Conservation (phyloP, 2,329 filamentous ascomycete species). For the Neonectria coccinea region DNA sequence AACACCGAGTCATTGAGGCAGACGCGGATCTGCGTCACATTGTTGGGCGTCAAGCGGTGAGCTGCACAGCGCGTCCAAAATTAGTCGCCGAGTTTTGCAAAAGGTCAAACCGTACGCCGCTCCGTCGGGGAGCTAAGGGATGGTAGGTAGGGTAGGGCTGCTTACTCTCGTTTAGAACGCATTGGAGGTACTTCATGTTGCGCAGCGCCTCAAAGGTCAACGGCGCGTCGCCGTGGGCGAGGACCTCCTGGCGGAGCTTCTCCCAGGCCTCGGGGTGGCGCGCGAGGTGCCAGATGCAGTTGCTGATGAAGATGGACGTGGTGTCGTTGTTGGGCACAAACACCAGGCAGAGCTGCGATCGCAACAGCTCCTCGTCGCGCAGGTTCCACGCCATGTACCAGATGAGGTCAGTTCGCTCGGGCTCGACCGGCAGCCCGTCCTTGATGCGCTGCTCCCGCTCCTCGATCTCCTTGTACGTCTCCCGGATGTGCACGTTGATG, state of each 20-base stretch:
- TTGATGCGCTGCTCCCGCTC: slow-evolving; percentile 31
- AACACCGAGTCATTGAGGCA: slow-evolving; percentile 57
- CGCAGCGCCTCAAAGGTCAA: slow-evolving; percentile 35
- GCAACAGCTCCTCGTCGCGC: slow-evolving; percentile 20
- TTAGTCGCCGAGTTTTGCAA: neutral
- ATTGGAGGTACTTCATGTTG: slow-evolving; percentile 34
- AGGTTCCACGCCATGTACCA: slow-evolving; percentile 35
- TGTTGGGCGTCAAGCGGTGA: slow-evolving; percentile 33
- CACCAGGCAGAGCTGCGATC: slow-evolving; percentile 33
- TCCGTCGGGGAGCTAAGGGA: neutral
- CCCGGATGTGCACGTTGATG: slow-evolving; percentile 31
- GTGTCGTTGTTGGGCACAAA: slow-evolving; percentile 36
- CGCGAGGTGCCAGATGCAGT: slow-evolving; percentile 31
- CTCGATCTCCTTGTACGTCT: slow-evolving; percentile 30
- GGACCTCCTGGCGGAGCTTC: slow-evolving; percentile 31
- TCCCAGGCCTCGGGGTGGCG: slow-evolving; percentile 30
- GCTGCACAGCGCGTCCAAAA: slow-evolving; percentile 7
- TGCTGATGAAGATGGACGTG: slow-evolving; percentile 32
- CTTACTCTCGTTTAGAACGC: slow-evolving; percentile 33
- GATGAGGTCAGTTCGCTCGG: slow-evolving; percentile 29
- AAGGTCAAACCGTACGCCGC: neutral
- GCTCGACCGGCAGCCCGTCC: slow-evolving; percentile 27
- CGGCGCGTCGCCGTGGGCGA: slow-evolving; percentile 23
- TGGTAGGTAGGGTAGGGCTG: neutral
- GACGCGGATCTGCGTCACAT: slow-evolving; percentile 30